Conservation (phyloP, 2,329 filamentous ascomycete genomes). For the Ceratocystis smalleyi region DNA sequence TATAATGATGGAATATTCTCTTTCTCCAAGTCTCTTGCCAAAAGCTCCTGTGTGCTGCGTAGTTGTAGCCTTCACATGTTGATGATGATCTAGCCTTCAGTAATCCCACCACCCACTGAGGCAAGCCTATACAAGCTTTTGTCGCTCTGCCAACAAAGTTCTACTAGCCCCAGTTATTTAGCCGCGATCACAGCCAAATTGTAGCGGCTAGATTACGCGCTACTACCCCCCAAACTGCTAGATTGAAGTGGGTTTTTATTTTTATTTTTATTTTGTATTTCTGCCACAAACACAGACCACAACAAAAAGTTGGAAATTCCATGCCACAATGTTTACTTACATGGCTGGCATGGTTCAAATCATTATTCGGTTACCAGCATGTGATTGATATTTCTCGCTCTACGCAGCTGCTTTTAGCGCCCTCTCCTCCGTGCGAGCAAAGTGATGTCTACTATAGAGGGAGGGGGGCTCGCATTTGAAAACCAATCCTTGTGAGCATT, state of each 20-base stretch:
- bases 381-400: background rate
- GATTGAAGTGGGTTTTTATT: background rate
- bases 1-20: too few relatives aligned
- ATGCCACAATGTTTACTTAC: background rate
- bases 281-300: background rate
- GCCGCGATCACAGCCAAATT: background rate
- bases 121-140: background rate
- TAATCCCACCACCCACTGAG: background rate
- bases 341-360: background rate
- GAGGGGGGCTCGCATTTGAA: background rate
- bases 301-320: background rate
- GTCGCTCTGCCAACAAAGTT: constrained; percentile 1
- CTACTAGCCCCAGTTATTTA: background rate
- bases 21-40: too few relatives aligned
- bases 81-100: background rate
- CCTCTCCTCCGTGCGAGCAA: background rate
- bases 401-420: background rate
- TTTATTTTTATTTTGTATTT: background rate
- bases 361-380: background rate
- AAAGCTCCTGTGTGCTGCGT: too few relatives aligned
- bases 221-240: constrained; percentile 1
- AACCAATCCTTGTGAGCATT: background rate
- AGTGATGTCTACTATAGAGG: background rate
- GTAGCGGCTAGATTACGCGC: background rate
- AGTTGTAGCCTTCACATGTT: background rate